These are phyloP conservation scores for Aspergillus phoenicis DNA, from an alignment of 2,329 filamentous ascomycete species.

Conservation along the genomic window DNA sequence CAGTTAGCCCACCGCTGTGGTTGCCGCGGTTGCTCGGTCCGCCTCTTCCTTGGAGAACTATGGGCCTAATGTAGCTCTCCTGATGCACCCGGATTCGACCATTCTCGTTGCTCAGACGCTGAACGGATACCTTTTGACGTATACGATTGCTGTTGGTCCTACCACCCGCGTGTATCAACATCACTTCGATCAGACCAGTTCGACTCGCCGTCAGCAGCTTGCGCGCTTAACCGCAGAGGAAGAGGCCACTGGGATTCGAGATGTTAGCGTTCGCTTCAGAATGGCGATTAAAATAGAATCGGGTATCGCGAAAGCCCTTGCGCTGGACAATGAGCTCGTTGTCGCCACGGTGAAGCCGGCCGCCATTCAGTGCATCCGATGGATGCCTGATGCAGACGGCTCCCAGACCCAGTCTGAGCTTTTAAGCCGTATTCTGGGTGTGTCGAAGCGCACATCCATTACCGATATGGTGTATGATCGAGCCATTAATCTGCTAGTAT, in stretches of 20 bases:
- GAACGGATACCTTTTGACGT: conserved; percentile 87
- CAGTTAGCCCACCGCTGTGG: conserved; percentile 77
- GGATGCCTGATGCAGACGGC: conserved; percentile 80
- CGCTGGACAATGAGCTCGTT: conserved; percentile 87
- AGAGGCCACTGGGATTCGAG: conserved; percentile 78
- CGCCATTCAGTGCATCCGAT: conserved; percentile 94
- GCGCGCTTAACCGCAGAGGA: conserved; percentile 67
- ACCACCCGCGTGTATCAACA: conserved; percentile 83
- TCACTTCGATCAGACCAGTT: conserved; percentile 61
- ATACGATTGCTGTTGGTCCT: conserved; percentile 83
- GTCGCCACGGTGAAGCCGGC: conserved; percentile 90
- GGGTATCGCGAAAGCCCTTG: conserved; percentile 83
- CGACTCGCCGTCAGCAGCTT: conserved; percentile 50
- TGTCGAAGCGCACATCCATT: conserved; percentile 75
- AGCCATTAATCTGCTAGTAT: conserved; percentile 93
- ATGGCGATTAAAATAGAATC: conserved; percentile 99
- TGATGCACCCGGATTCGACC: conserved; percentile 86
- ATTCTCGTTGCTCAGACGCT: conserved; percentile 90
- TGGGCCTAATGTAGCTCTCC: conserved; percentile 78
- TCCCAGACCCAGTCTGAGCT: conserved; percentile 90
- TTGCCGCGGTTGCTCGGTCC: conserved; percentile 84
- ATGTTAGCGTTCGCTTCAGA: conserved; percentile 87
- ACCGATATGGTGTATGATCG: conserved; percentile 89
- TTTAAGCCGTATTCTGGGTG: conserved; percentile 81
- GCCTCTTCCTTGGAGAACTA: conserved; percentile 77